phyloP scores from a whole-genome alignment of 2,329 filamentous ascomycete genomes.

The Fusarium metavorans region DNA sequence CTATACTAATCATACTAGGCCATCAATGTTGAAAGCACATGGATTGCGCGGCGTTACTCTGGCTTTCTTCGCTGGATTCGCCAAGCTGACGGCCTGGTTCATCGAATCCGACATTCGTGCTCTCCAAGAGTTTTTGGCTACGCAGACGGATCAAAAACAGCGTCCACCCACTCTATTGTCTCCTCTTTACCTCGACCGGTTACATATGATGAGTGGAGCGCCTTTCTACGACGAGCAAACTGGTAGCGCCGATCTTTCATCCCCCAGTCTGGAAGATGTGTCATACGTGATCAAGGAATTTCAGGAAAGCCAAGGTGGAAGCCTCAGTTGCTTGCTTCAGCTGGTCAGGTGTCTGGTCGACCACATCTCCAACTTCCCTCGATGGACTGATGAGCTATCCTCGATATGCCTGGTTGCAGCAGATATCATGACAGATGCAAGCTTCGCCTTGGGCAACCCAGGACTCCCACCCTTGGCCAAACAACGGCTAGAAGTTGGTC shows the following conservation, averaged over 20 bases:
- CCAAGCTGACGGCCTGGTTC: slow-evolving; percentile 65
- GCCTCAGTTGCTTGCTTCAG: slow-evolving; percentile 56
- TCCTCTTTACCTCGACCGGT: slow-evolving; percentile 58
- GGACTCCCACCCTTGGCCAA: slow-evolving; percentile 41
- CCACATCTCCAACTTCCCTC: slow-evolving; percentile 60
- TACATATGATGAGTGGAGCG: slow-evolving; percentile 49
- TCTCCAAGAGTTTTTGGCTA: slow-evolving; percentile 31
- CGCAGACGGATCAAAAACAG: slow-evolving; percentile 20
- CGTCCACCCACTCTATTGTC: slow-evolving; percentile 44
- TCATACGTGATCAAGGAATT: slow-evolving; percentile 59
- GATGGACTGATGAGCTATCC: slow-evolving; percentile 58
- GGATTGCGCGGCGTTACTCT: slow-evolving; percentile 48
- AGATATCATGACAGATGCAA: slow-evolving; percentile 49
- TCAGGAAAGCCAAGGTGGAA: slow-evolving; percentile 54
- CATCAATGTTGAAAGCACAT: slow-evolving; percentile 37
- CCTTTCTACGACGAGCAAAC: slow-evolving; percentile 17
- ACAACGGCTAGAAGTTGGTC: slow-evolving; percentile 53
- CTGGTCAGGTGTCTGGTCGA: slow-evolving; percentile 56
- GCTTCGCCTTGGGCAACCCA: slow-evolving; percentile 36
- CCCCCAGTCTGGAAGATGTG: slow-evolving; percentile 34
- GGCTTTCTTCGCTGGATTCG: slow-evolving; percentile 56
- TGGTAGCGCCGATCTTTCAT: slow-evolving; percentile 24
- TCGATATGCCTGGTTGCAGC: slow-evolving; percentile 52
- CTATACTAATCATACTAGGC: slow-evolving; percentile 37
- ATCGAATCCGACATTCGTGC: slow-evolving; percentile 59